A percentile compares a stretch with the other conserved stretches of the same genome.
phyloP scores from a whole-genome alignment of 768 basidiomycete species.

The Boletus huronensis region DNA sequence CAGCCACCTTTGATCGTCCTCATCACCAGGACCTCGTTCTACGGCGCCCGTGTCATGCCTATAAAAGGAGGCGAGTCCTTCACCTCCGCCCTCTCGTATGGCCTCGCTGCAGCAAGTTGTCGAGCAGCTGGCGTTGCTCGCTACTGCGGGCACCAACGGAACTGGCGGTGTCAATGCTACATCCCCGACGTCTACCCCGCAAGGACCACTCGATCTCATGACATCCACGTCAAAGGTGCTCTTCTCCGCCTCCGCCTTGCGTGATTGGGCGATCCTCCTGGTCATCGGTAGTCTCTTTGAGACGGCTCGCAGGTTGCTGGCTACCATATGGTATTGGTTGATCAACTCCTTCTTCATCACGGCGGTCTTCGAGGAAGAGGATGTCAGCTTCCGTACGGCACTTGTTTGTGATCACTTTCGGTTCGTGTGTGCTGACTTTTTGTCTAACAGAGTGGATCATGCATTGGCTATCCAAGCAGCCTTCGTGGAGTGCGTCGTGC shows the following conservation, averaged over 20 bases:
- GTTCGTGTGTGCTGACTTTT: neutral
- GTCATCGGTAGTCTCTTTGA: constrained; percentile 62
- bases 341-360: constrained; percentile 59
- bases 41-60: neutral
- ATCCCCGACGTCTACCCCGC: constrained; percentile 5
- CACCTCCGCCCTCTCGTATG: constrained; percentile 7
- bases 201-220: constrained; percentile 25
- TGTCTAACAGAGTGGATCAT: constrained; percentile 59
- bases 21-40: too few relatives aligned
- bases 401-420: neutral
- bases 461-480: constrained; percentile 61
- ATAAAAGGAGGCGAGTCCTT: constrained; percentile 9
- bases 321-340: constrained; percentile 40
- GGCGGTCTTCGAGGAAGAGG: constrained; percentile 55
- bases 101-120: constrained; percentile 29
- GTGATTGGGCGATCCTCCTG: constrained; percentile 64
- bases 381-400: constrained; percentile 51
- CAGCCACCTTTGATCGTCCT: too few relatives aligned
- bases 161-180: constrained; percentile 15
- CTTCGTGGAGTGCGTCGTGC: constrained; percentile 50
- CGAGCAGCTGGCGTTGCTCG: constrained; percentile 28
- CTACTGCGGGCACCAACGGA: constrained; percentile 10
- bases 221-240: constrained; percentile 42
- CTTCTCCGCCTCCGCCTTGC: constrained; percentile 51
- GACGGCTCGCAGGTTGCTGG: constrained; percentile 46